phyloP scores from a whole-genome alignment of 805 yeast species.

The Saturnispora diversa region DNA sequence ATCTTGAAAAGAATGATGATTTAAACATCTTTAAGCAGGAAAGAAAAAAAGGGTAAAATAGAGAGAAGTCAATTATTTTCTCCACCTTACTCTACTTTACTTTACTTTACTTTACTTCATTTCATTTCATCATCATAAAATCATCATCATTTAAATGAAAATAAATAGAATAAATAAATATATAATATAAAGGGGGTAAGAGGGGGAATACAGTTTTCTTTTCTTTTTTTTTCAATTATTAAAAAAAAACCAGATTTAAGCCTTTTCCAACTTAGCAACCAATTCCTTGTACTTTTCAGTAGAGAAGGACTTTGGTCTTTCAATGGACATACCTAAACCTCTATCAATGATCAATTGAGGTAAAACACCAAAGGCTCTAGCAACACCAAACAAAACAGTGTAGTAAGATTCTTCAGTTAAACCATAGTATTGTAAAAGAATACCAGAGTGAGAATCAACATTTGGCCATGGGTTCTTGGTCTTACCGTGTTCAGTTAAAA shows the following conservation, averaged over 20 bases:
- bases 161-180: too few species aligned
- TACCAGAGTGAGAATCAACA: conserved; percentile 85
- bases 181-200: too few species aligned
- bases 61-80: too few species aligned
- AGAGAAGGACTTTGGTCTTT: conserved; percentile 89
- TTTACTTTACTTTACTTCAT: too few species aligned
- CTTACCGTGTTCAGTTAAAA: conserved; percentile 76
- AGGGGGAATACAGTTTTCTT: too few species aligned
- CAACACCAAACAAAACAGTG: conserved; percentile 80
- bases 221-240: too few species aligned
- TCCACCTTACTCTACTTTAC: too few species aligned
- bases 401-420: conserved; percentile 74
- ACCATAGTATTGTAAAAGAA: conserved; percentile 77
- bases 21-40: not conserved
- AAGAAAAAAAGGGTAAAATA: too few species aligned
- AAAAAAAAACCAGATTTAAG: conserved; percentile 8
- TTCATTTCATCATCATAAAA: too few species aligned
- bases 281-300: conserved; percentile 86
- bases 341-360: conserved; percentile 82
- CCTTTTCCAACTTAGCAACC: conserved; percentile 36
- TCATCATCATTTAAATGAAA: too few species aligned
- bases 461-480: conserved; percentile 93
- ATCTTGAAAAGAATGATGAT: not conserved
- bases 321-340: conserved; percentile 74
- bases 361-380: conserved; percentile 80